phyloP scores from a whole-genome alignment of 306 rosid species.

The Vigna radiata region DNA sequence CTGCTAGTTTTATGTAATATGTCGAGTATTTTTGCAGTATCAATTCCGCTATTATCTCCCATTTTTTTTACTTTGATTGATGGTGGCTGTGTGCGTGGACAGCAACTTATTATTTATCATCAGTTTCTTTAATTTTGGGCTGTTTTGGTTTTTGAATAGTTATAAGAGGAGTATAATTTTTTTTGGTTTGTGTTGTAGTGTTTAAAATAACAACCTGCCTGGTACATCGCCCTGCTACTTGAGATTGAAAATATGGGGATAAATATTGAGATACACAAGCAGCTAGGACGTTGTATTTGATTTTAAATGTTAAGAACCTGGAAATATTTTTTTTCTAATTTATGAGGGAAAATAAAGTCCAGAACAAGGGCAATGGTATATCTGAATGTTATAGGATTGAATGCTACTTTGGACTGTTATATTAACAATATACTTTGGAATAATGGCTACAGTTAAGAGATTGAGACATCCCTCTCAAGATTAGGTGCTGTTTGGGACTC shows the following conservation, averaged over 20 bases:
- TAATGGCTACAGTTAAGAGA: constrained; percentile 35
- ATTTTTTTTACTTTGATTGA: background rate
- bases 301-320: constrained; percentile 8
- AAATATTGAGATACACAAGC: background rate
- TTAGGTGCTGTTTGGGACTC: constrained; percentile 27
- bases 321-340: constrained; percentile 20
- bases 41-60: background rate
- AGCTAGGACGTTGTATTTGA: background rate
- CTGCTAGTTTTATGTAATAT: background rate
- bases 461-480: constrained; percentile 34
- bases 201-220: background rate
- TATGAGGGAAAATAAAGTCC: background rate
- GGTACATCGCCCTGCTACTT: background rate
- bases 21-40: background rate
- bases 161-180: background rate
- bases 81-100: background rate
- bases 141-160: background rate
- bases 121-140: background rate
- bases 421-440: constrained; percentile 30
- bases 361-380: constrained; percentile 1
- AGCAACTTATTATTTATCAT: background rate
- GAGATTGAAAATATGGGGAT: background rate
- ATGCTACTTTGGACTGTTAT: constrained; percentile 12
- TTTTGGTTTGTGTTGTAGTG: background rate
- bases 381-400: constrained; percentile 15